These are phyloP conservation scores for Asparagopsis taxiformis DNA, from an alignment of 31 red algal genomes.

Conservation along the genomic window DNA sequence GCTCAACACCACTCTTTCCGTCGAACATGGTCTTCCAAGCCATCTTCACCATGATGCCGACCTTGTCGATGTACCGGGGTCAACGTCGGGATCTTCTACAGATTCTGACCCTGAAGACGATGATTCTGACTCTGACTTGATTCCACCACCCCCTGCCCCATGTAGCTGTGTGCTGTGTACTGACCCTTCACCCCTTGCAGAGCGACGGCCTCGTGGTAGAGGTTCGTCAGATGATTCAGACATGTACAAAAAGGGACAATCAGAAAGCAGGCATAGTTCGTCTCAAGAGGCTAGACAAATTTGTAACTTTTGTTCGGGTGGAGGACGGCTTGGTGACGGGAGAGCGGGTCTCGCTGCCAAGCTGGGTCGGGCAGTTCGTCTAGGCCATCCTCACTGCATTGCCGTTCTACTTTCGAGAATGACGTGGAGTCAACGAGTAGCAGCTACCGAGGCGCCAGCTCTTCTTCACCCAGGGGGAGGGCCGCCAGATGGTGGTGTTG, in stretches of 20 bases:
- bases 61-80: slow-evolving; percentile 43
- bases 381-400: slow-evolving; percentile 90
- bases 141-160: slow-evolving; percentile 71
- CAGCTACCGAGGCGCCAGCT: slow-evolving; percentile 87
- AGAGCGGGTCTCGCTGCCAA: slow-evolving; percentile 74
- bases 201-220: slow-evolving; percentile 53
- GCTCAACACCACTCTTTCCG: slow-evolving; percentile 12
- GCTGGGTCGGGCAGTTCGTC: slow-evolving; percentile 75
- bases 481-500: slow-evolving; percentile 54
- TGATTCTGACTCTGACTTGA: slow-evolving; percentile 81
- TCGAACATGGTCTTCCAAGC: slow-evolving; percentile 31
- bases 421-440: slow-evolving; percentile 77
- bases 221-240: slow-evolving; percentile 33
- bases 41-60: slow-evolving; percentile 32
- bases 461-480: slow-evolving; percentile 71
- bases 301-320: slow-evolving; percentile 75
- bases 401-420: slow-evolving; percentile 78
- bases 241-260: not conserved
- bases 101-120: slow-evolving; percentile 84
- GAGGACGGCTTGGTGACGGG: slow-evolving; percentile 73
- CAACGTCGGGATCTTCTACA: slow-evolving; percentile 55
- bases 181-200: slow-evolving; percentile 60
- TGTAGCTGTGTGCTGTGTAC: slow-evolving; percentile 85
- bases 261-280: slow-evolving; percentile 3
- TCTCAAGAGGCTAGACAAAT: slow-evolving; percentile 7